phyloP scores from a whole-genome alignment of 345 rosid species.

The Camelina hispida region DNA sequence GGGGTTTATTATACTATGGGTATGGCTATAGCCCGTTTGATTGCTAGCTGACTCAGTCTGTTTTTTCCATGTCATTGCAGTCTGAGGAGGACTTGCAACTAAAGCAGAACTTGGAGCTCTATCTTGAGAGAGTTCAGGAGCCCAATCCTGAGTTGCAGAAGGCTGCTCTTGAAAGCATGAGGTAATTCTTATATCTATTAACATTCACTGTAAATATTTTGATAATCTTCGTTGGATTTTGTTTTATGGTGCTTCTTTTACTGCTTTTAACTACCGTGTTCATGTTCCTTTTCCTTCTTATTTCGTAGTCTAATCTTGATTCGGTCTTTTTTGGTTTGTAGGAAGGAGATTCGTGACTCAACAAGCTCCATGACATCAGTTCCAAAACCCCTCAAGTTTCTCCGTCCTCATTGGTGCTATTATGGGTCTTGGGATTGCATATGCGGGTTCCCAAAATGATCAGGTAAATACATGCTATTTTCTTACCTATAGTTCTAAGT shows the following conservation, averaged over 20 bases:
- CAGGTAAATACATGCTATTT: constrained; percentile 49
- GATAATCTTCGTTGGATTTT: too few relatives aligned
- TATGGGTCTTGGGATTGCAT: constrained; percentile 93
- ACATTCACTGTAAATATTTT: not conserved
- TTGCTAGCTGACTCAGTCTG: constrained; percentile 18
- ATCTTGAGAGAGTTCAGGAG: constrained; percentile 95
- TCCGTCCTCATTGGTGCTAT: constrained; percentile 96
- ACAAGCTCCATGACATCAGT: constrained; percentile 99
- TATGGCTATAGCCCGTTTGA: not conserved
- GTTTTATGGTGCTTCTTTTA: too few relatives aligned
- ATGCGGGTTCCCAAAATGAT: constrained; percentile 89
- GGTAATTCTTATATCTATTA: constrained; percentile 48
- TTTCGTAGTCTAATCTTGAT: too few relatives aligned
- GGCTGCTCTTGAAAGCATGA: constrained; percentile 94
- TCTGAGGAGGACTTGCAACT: constrained; percentile 93
- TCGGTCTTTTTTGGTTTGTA: constrained; percentile 33
- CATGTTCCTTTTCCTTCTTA: too few relatives aligned
- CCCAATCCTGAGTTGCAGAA: constrained; percentile 86
- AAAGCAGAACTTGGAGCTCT: constrained; percentile 92
- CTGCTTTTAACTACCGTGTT: too few relatives aligned
- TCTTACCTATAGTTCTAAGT: not conserved
- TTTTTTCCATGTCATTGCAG: constrained; percentile 48
- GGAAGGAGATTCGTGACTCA: constrained; percentile 90
- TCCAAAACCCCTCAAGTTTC: constrained; percentile 97
- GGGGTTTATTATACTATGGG: constrained; percentile 1